A percentile compares a stretch with the other conserved stretches of the same genome.
These are phyloP conservation scores for Phytophthora europaea DNA, from an alignment of 352 stramenopile species.

Conservation along the genomic window DNA sequence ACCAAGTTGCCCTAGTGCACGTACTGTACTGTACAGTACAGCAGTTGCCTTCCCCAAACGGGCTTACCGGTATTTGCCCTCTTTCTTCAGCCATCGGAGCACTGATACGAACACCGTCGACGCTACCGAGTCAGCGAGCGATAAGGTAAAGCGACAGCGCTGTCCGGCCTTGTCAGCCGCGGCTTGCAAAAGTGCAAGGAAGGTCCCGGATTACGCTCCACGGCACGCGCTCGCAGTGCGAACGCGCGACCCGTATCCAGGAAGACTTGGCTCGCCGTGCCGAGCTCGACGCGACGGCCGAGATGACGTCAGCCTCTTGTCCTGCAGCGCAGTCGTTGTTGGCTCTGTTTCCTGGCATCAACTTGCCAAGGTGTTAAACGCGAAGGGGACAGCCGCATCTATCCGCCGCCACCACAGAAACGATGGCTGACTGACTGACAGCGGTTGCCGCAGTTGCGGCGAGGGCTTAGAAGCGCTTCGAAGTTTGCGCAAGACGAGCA, in stretches of 20 bases:
- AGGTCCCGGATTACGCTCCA: background rate
- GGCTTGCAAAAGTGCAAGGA: background rate
- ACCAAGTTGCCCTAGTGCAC: background rate
- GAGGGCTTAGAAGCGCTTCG: background rate
- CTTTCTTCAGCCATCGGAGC: background rate
- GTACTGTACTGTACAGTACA: background rate
- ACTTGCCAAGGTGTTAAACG: background rate
- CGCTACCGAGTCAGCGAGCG: background rate
- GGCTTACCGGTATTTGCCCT: too few species aligned
- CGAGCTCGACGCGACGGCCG: slow-evolving; percentile 4
- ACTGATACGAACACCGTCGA: background rate
- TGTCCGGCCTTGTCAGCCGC: background rate
- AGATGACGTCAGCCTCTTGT: background rate
- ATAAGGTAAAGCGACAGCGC: background rate
- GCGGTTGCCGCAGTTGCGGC: background rate
- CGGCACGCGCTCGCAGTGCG: background rate
- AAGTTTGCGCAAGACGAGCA: background rate
- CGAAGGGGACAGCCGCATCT: background rate
- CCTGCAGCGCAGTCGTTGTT: background rate
- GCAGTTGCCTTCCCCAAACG: too few species aligned
- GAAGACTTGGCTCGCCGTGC: background rate
- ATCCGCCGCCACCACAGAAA: background rate
- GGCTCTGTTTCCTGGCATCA: too few species aligned
- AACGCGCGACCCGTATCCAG: background rate
- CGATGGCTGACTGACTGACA: background rate